Conservation (phyloP, 2,329 filamentous ascomycete genomes). For the Claviceps sorghi region DNA sequence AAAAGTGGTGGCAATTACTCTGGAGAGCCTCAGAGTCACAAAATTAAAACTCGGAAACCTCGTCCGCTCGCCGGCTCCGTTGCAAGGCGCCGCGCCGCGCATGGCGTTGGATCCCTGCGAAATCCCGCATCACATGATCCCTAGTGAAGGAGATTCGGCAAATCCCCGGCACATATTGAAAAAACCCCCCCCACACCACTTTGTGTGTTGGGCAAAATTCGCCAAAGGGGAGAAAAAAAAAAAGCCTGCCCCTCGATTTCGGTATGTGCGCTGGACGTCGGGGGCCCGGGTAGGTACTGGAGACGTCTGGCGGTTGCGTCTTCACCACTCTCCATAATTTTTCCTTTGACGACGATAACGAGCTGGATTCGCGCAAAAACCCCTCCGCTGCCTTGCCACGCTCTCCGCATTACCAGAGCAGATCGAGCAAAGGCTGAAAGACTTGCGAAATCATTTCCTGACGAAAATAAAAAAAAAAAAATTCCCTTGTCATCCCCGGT, state of each 20-base stretch:
- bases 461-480: background rate
- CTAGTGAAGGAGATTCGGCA: constrained; percentile 11
- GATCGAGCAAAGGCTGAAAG: background rate
- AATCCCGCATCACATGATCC: constrained; percentile 22
- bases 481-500: background rate
- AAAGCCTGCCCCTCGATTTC: constrained; percentile 26
- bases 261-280: constrained; percentile 10
- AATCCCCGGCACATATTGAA: constrained; percentile 18
- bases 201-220: constrained; percentile 25
- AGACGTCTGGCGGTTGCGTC: constrained; percentile 1
- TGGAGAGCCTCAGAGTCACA: too few relatives aligned
- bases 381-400: too few relatives aligned
- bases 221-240: constrained; percentile 26
- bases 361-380: background rate
- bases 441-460: too few relatives aligned
- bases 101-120: background rate
- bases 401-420: background rate
- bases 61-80: background rate
- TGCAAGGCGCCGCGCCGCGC: background rate
- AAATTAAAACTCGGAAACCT: background rate
- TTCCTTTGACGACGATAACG: constrained; percentile 1
- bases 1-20: too few relatives aligned
- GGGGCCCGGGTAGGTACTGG: background rate
- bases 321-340: constrained; percentile 2
- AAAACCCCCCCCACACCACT: constrained; percentile 18